A percentile compares a stretch with the other conserved stretches of the same genome.
These are phyloP conservation scores for Hypocrella siamensis DNA, from an alignment of 2,329 filamentous ascomycete genomes.

Conservation along the genomic window DNA sequence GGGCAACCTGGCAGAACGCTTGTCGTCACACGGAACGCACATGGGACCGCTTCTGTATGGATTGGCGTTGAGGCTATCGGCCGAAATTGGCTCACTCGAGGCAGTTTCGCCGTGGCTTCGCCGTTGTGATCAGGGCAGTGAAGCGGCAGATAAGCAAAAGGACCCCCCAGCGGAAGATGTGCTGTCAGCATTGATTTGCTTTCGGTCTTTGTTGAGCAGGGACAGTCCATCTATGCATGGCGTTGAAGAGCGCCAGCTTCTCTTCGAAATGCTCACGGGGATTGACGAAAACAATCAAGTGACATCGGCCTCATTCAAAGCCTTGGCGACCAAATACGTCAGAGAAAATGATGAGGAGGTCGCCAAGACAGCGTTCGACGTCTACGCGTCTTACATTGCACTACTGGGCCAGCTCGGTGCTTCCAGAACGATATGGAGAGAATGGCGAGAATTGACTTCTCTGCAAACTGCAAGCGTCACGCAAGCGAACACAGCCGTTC, in stretches of 20 bases:
- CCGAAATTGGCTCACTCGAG: slow-evolving; percentile 9
- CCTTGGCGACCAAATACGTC: slow-evolving; percentile 7
- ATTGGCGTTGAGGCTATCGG: slow-evolving; percentile 15
- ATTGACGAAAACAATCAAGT: slow-evolving; percentile 8
- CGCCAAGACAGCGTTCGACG: slow-evolving; percentile 2
- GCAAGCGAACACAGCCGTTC: slow-evolving; percentile 1
- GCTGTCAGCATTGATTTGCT: slow-evolving; percentile 7
- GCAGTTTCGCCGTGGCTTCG: slow-evolving; percentile 11
- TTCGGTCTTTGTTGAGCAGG: slow-evolving; percentile 3
- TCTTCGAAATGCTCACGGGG: slow-evolving; percentile 15
- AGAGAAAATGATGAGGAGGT: slow-evolving; percentile 1
- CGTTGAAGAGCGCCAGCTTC: slow-evolving; percentile 7
- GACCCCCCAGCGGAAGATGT: slow-evolving; percentile 8
- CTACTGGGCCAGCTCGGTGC: slow-evolving; percentile 16
- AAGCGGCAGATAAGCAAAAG: slow-evolving; percentile 4
- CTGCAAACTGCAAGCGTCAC: not conserved
- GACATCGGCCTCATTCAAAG: slow-evolving; percentile 10
- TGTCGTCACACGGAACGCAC: slow-evolving; percentile 10
- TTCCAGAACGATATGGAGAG: slow-evolving; percentile 14
- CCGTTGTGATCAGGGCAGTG: slow-evolving; percentile 7
- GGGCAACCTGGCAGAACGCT: slow-evolving; percentile 22
- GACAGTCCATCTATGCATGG: not conserved
- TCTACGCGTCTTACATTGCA: slow-evolving; percentile 12
- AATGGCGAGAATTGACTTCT: slow-evolving; percentile 9
- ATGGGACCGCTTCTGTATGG: slow-evolving; percentile 14